Percentiles rank a stretch among this genome's conserved stretches.
Evolutionary conservation across 495 filamentous ascomycete genomes (phyloP).

Genomic region (Saxispiralis lemnorum): DNA sequence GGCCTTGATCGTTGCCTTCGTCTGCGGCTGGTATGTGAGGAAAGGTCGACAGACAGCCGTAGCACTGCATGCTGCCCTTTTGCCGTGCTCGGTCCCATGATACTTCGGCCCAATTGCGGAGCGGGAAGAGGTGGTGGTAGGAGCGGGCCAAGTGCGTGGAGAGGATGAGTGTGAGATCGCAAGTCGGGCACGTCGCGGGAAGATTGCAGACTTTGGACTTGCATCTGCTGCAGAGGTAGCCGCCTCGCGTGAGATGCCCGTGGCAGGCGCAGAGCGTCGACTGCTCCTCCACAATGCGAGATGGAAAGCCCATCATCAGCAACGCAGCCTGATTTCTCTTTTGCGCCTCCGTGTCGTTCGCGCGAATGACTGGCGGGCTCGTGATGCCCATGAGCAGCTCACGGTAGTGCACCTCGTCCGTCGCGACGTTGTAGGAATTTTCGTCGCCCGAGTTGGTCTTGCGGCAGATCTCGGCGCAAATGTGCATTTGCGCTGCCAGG

Average conservation of each 20-base stretch:
- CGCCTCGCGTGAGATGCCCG: conserved; percentile 62
- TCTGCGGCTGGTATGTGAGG: conserved; percentile 27
- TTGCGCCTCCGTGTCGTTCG: conserved; percentile 12
- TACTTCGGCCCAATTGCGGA: conserved; percentile 80
- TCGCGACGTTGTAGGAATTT: conserved; percentile 59
- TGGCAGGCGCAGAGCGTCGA: conserved; percentile 86
- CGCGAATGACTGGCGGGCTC: conserved; percentile 64
- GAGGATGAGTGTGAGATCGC: conserved; percentile 79
- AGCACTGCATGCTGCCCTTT: conserved; percentile 32
- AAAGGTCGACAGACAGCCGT: conserved; percentile 35
- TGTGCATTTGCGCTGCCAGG: conserved; percentile 74
- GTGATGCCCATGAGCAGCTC: conserved; percentile 79
- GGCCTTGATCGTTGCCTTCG: conserved; percentile 13
- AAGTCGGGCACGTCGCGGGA: conserved; percentile 80
- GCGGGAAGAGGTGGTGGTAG: conserved; percentile 89
- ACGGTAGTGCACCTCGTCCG: conserved; percentile 75
- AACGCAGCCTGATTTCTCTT: conserved; percentile 53
- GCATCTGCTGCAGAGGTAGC: conserved; percentile 83
- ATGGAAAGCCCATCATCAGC: conserved; percentile 98
- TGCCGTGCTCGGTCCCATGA: conserved; percentile 51
- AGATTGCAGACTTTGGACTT: conserved; percentile 75
- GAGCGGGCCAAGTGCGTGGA: conserved; percentile 90
- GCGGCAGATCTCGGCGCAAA: conserved; percentile 74
- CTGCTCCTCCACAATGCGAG: conserved; percentile 55
- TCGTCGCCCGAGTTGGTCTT: conserved; percentile 70